phyloP scores from a whole-genome alignment of 164 flowering plant species.

The Malania oleifera region DNA sequence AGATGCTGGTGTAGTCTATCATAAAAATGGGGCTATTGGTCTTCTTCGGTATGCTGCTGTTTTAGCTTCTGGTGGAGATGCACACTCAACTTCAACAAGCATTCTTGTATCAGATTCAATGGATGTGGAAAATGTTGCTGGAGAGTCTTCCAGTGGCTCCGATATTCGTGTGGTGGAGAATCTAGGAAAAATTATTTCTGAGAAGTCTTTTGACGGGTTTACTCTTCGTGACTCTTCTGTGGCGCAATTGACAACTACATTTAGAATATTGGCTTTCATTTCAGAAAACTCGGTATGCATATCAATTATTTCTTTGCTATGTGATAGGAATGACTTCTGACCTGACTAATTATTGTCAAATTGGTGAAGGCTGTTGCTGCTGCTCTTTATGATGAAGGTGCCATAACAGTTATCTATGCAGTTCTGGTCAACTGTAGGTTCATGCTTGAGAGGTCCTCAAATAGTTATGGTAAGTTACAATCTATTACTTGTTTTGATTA shows the following conservation, averaged over 20 bases:
- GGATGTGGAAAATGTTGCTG: constrained; percentile 75
- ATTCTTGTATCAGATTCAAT: constrained; percentile 72
- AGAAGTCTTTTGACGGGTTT: constrained; percentile 77
- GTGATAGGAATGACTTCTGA: background rate
- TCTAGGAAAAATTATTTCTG: constrained; percentile 75
- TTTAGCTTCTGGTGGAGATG: constrained; percentile 96
- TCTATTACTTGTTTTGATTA: background rate
- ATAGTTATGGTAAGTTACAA: constrained; percentile 66
- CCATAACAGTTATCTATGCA: constrained; percentile 62
- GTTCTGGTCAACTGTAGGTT: constrained; percentile 68
- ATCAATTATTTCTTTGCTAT: background rate
- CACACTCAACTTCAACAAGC: constrained; percentile 65
- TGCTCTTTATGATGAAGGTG: constrained; percentile 90
- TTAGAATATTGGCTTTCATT: constrained; percentile 84
- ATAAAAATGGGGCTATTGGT: constrained; percentile 83
- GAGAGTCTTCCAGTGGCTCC: constrained; percentile 59
- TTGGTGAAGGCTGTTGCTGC: constrained; percentile 72
- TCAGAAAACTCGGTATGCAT: constrained; percentile 85
- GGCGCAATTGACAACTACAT: constrained; percentile 83
- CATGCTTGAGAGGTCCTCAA: constrained; percentile 94
- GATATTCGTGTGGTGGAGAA: constrained; percentile 74
- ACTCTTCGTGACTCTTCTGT: constrained; percentile 79
- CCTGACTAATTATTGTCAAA: constrained; percentile 13
- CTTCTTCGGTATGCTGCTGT: constrained; percentile 90
- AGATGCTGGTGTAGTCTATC: constrained; percentile 93